Percentiles rank a stretch among this genome's conserved stretches.
phyloP scores from a whole-genome alignment of 2,329 filamentous ascomycete species.

The Fusarium torulosum region DNA sequence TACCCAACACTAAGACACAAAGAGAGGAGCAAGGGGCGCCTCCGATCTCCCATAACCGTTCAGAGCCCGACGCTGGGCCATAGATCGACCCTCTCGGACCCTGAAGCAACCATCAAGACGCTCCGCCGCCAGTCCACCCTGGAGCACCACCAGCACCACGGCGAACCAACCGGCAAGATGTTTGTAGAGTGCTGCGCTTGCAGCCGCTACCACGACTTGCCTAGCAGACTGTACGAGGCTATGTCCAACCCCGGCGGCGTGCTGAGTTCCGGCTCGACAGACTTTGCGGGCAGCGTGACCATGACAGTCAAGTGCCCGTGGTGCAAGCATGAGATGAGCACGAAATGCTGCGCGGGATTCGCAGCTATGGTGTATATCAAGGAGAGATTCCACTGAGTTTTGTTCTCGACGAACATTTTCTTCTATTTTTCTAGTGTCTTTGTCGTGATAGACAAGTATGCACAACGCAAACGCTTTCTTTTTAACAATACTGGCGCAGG shows the following conservation, averaged over 20 bases:
- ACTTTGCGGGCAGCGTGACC: slow-evolving; percentile 68
- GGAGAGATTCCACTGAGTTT: slow-evolving; percentile 67
- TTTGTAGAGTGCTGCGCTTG: slow-evolving; percentile 75
- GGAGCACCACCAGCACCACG: slow-evolving; percentile 21
- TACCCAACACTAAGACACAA: slow-evolving; percentile 55
- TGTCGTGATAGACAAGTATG: slow-evolving; percentile 22
- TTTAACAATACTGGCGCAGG: slow-evolving; percentile 15
- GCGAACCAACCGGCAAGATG: slow-evolving; percentile 69
- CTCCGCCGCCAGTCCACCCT: slow-evolving; percentile 30
- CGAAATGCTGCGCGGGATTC: slow-evolving; percentile 76
- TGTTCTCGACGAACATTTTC: not conserved
- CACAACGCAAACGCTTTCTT: slow-evolving; percentile 37
- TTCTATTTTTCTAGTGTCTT: not conserved
- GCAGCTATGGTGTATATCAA: slow-evolving; percentile 74
- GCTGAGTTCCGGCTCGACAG: slow-evolving; percentile 60
- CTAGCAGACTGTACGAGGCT: slow-evolving; percentile 72
- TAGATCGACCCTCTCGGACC: slow-evolving; percentile 31
- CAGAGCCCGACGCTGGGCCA: slow-evolving; percentile 36
- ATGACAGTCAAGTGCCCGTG: slow-evolving; percentile 77
- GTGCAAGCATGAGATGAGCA: slow-evolving; percentile 79
- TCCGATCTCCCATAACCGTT: slow-evolving; percentile 22
- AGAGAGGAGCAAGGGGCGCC: slow-evolving; percentile 42
- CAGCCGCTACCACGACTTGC: slow-evolving; percentile 75
- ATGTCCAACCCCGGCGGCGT: slow-evolving; percentile 71
- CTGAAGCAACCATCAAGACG: slow-evolving; percentile 29